Conservation (phyloP, 1,284 basidiomycete species). For the Veloboletus limbatus region DNA sequence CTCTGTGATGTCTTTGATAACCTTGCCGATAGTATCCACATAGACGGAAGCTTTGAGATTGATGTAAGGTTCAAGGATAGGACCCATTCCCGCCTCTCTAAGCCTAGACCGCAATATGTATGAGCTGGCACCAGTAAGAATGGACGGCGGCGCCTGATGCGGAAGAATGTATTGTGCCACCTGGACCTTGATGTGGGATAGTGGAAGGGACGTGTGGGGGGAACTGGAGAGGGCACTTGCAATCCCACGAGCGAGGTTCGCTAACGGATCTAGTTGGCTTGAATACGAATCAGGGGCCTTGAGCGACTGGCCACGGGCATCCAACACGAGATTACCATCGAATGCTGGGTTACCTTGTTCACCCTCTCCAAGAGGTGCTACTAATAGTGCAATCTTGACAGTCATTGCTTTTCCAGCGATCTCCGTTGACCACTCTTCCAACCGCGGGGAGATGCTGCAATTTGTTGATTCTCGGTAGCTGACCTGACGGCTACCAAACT, state of each 20-base stretch:
- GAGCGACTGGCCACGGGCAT: conserved; percentile 48
- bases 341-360: conserved; percentile 66
- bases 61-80: conserved; percentile 74
- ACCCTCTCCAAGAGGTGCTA: conserved; percentile 50
- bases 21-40: conserved; percentile 66
- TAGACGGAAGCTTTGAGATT: conserved; percentile 61
- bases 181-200: conserved; percentile 60
- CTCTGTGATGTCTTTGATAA: conserved; percentile 76
- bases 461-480: conserved; percentile 76
- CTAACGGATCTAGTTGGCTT: conserved; percentile 42
- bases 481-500: conserved; percentile 76
- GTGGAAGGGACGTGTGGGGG: conserved; percentile 67
- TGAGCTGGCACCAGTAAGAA: conserved; percentile 64
- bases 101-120: conserved; percentile 60
- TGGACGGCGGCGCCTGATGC: conserved; percentile 42
- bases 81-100: conserved; percentile 58
- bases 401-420: conserved; percentile 49
- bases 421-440: conserved; percentile 58
- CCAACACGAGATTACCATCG: conserved; percentile 72
- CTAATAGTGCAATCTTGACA: conserved; percentile 49
- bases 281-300: conserved; percentile 49
- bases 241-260: conserved; percentile 63
- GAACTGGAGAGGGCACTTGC: conserved; percentile 70
- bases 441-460: conserved; percentile 26
- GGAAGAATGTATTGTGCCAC: conserved; percentile 46